Evolutionary conservation across 2,329 filamentous ascomycete species (phyloP).

Genomic region (Metarhizium rileyi): DNA sequence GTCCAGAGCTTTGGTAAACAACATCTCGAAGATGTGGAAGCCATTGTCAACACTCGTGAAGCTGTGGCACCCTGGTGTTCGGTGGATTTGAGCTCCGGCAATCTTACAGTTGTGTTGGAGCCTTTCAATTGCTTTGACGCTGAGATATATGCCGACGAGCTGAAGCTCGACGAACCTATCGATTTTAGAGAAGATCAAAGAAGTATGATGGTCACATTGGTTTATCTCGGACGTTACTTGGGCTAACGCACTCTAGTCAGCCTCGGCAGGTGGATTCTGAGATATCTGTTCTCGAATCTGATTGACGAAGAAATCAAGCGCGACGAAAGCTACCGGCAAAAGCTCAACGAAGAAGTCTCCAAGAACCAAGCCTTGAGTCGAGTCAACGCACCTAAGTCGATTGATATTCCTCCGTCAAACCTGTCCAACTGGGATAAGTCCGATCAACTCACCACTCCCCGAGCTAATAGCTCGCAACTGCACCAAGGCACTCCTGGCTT

Average conservation of each 20-base stretch:
- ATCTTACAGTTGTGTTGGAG: constrained; percentile 81
- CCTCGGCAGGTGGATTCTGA: constrained; percentile 89
- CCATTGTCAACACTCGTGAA: constrained; percentile 76
- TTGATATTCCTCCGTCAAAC: constrained; percentile 30
- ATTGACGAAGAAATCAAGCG: constrained; percentile 84
- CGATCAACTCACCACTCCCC: constrained; percentile 47
- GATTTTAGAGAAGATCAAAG: constrained; percentile 89
- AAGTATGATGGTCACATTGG: constrained; percentile 44
- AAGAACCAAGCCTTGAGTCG: constrained; percentile 47
- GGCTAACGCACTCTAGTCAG: constrained; percentile 54
- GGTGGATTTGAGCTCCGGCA: constrained; percentile 86
- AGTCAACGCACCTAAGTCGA: constrained; percentile 50
- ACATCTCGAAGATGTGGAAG: constrained; percentile 85
- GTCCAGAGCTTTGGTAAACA: constrained; percentile 90
- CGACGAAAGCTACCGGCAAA: constrained; percentile 64
- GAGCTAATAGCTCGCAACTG: constrained; percentile 52
- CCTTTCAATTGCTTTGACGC: constrained; percentile 96
- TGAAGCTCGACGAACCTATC: constrained; percentile 60
- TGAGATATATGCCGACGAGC: constrained; percentile 91
- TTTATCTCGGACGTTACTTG: neutral
- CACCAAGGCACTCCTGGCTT: constrained; percentile 64
- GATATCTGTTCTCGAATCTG: constrained; percentile 81
- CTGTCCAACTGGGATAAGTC: constrained; percentile 27
- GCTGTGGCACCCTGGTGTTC: constrained; percentile 94
- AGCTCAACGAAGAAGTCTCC: constrained; percentile 53